Base-by-base conservation (phyloP, 345 rosid genomes). In the Linum tenue region DNA sequence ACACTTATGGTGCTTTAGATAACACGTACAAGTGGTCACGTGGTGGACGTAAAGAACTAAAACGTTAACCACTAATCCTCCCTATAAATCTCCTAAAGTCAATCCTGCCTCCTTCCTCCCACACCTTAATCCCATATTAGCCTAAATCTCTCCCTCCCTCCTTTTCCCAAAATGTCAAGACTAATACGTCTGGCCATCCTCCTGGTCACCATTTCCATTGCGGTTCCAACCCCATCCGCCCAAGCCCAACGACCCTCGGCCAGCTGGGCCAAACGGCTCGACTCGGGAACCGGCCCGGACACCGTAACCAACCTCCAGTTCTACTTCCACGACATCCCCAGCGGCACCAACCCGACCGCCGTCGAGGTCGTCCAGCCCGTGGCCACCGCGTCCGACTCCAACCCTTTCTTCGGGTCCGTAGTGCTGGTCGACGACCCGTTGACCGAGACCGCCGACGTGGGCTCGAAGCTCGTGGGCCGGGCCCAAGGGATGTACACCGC, bases 401-500 rank as follows among this genome's bases (percentile, higher is more conserved):
- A 22, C 31, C 31, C 53, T 14, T 48, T 60, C 17, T 69, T 69
- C 36, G 77, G 73, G n/a, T n/a, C n/a, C n/a, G n/a, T n/a, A n/a
- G 59, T 69, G 39, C 66, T 66, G 67, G 74, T 63, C 0, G 77
- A 70, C 43, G 77, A 70, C 36, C 70, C 74, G 12, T 59, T 75
- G 36, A 74, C 77, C 5, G 60, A 65, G 56, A 63, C 67, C 7
- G 70, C 77, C 2, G 77, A 69, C 8, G 67, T 59, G 22, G 17
- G 9, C 3, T 68, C 77, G 3, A 69, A 65, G 60, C 8, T 70
- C 12, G 64, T 69, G 1, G 77, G 77, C 1, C 63, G 73, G 17
- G 77, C 77, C 1, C 73, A 69, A 10, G 77, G 77, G 55, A 55
- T 74, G 10, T 69, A 74, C 56, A 70, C 63, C 2, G 65, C 70